These are phyloP conservation scores for Acacia melanoxylon DNA, from an alignment of 306 rosid genomes.

Conservation along the genomic window DNA sequence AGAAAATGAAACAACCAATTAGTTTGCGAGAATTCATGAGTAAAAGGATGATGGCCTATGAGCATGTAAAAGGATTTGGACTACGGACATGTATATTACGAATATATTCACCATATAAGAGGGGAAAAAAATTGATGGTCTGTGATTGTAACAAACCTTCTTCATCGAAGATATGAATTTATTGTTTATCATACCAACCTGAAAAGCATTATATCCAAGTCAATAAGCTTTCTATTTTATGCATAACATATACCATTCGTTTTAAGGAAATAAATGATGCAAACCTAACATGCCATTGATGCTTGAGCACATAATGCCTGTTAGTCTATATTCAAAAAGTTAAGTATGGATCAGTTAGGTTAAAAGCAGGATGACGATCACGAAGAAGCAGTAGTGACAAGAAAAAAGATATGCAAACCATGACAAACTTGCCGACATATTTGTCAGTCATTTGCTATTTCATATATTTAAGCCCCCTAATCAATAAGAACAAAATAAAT, in stretches of 20 bases:
- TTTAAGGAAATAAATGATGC: neutral
- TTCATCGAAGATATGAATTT: slow-evolving; percentile 78
- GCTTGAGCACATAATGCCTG: slow-evolving; percentile 15
- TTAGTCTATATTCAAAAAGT: neutral
- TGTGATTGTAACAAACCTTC: slow-evolving; percentile 64
- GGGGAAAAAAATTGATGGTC: slow-evolving; percentile 20
- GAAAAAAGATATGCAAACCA: neutral
- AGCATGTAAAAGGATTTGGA: neutral
- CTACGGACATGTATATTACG: neutral
- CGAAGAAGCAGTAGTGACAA: neutral
- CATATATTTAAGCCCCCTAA: neutral
- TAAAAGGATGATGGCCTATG: neutral
- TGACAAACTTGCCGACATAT: slow-evolving; percentile 4
- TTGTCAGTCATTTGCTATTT: neutral
- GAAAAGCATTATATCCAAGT: slow-evolving; percentile 36
- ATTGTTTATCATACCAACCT: slow-evolving; percentile 69
- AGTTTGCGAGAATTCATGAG: neutral
- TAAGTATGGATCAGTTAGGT: neutral
- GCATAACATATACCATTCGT: slow-evolving; percentile 8
- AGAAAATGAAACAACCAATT: neutral
- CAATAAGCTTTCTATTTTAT: neutral
- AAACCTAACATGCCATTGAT: slow-evolving; percentile 1
- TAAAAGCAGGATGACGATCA: neutral
- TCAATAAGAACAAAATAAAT: slow-evolving; percentile 1
- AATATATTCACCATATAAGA: neutral